Evolutionary conservation across 352 stramenopile species (phyloP), one percentile per base, ranked within the genome.

Genomic region (Pythium oligandrum): DNA sequence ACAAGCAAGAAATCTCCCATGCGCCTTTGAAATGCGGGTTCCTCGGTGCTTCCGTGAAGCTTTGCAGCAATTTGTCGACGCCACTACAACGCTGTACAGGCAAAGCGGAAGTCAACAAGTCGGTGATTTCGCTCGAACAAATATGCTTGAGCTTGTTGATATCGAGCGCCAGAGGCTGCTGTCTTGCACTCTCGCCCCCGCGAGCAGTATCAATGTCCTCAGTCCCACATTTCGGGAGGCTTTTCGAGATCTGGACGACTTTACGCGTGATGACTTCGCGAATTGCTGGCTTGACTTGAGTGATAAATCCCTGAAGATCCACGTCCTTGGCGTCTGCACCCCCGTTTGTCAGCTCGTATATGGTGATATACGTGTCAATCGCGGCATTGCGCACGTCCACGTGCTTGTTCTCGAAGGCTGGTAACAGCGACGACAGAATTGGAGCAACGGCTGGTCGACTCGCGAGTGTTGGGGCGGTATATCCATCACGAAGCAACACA

Each of bases 391-490:
- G 76, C 1, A 93, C 74, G 31, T 93, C 83, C 4, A 93, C 80
- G 50, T 93, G 83, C 37, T 93, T 93, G 69, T 90, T 90, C 34
- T 90, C 83, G 30, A 93, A 69, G 2, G 76, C 77, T 0, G 70
- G 67, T 0, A 66, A 56, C 12, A 91, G 71, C 9, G 88, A 54
- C 3, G 50, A 34, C 11, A 90, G 48, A 26, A 93, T 75, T 12
- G 72, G 39, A 1, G 46, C 31, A 12, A 85, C 38, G 35, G 84
- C 70, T 9, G 73, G 67, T 3, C 67, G 51, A 0, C 7, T 5
- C 12, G 17, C 5, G 35, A 34, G 7, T 38, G 45, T 43, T 9
- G 50, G 5, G 3, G 34, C 17, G 38, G 38, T 12, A 42, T 42
- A 64, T 0, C 55, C 64, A 30, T 70, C 64, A 31, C 64, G 67